Base-by-base conservation (phyloP, 208 protist genomes). In the Crithidia expoeki region DNA sequence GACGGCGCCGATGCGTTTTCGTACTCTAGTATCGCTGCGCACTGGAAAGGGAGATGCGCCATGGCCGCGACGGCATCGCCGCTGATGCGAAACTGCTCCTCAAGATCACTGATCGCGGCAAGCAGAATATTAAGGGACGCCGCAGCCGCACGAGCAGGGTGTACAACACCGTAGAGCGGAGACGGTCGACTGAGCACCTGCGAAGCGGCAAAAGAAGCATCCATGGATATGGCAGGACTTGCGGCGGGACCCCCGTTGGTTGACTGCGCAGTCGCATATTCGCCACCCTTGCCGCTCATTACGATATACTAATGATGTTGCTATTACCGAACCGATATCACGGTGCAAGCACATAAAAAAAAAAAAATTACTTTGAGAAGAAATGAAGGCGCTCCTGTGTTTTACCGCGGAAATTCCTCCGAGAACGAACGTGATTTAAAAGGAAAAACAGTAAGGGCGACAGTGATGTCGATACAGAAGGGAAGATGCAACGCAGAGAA, bases 41-140 rank as follows among this genome's bases (percentile, higher is more conserved):
- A 1, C 12, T 33, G 46, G 6, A 30, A 12, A 3, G 32, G 25
- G n/a, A 52, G 30, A 19, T 52, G 14, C 30, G 60, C 60, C 42
- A 32, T 12, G 6, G 46, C 2, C 2, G 10, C 30, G 46, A 65
- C 7, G 30, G 60, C 60, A 21, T 65, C 46, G 27, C 60, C 60
- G 32, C 60, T 44, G 3, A 2, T 17, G n/a, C 46, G 60, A 38
- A 65, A 65, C 27, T 52, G 44, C 32, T 2, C 32, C n/a, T 52
- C 60, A 1, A 65, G 46, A 3, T 7, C 21, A 10, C 27, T 10
- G 21, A 65, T n/a, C 2, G 17, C 32, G 17, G 46, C 2, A n/a
- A 65, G 46, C 14, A 65, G 42, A 2, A 10, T 14, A 28, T 65
- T 42, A 12, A 65, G 60, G 16, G 60, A 65, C 5, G 46, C 21